Conservation (phyloP, 1,139 yeast genomes). For the Magnusiomyces ingens region DNA sequence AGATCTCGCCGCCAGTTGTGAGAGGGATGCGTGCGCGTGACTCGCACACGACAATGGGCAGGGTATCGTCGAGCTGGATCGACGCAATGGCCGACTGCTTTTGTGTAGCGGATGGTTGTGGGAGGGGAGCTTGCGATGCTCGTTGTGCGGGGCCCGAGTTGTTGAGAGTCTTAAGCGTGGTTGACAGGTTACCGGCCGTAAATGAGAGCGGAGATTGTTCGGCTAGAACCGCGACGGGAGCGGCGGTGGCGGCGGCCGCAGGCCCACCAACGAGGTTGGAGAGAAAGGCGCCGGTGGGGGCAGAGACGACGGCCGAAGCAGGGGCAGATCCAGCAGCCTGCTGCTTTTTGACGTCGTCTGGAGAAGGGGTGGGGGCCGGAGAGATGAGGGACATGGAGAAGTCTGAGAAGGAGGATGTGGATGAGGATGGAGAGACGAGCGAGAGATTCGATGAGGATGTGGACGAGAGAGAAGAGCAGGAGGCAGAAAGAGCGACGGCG, state of each 20-base stretch:
- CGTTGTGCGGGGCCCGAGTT: background rate
- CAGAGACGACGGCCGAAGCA: too few relatives aligned
- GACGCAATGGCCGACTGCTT: constrained; percentile 9
- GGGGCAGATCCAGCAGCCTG: too few relatives aligned
- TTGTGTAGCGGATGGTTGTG: constrained; percentile 1
- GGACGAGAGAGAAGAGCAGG: constrained; percentile 4
- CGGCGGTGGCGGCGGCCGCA: too few relatives aligned
- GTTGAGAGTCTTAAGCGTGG: background rate
- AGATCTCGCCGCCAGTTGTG: constrained; percentile 88
- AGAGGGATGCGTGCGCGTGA: constrained; percentile 93
- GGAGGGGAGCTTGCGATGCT: background rate
- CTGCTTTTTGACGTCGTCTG: background rate
- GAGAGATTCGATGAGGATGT: background rate
- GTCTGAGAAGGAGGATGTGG: background rate
- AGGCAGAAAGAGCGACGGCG: background rate
- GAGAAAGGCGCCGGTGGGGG: background rate
- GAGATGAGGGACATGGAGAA: constrained; percentile 7
- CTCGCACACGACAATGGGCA: constrained; percentile 78
- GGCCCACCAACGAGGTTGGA: too few relatives aligned
- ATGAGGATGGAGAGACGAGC: background rate
- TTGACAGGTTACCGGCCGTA: too few relatives aligned
- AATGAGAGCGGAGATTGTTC: too few relatives aligned
- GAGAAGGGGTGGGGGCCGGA: background rate
- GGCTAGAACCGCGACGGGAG: too few relatives aligned
- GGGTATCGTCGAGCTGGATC: constrained; percentile 25